These are phyloP conservation scores for Coniferiporia sulphurascens DNA, from an alignment of 1,284 basidiomycete species.

Conservation along the genomic window DNA sequence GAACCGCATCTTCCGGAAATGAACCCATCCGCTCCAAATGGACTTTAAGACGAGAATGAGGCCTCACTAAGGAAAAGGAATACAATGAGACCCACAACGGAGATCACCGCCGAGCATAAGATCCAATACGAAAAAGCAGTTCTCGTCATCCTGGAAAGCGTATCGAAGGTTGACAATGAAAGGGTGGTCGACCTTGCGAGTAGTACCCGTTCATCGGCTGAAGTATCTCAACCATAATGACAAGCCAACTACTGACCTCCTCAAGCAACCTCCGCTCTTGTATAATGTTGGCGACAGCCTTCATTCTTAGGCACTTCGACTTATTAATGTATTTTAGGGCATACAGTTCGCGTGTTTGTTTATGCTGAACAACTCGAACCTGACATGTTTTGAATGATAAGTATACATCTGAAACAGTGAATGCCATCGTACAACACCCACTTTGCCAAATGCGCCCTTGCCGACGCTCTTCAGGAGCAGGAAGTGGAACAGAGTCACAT, in stretches of 20 bases:
- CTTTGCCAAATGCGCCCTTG: constrained; percentile 98
- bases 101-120: constrained; percentile 97
- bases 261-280: constrained; percentile 90
- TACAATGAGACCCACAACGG: constrained; percentile 61
- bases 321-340: constrained; percentile 99
- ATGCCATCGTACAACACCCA: constrained; percentile 29
- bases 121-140: constrained; percentile 98
- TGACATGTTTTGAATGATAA: constrained; percentile 29
- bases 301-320: constrained; percentile 95
- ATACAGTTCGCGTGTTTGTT: constrained; percentile 91
- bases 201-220: not conserved
- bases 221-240: not conserved
- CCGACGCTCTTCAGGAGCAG: constrained; percentile 91
- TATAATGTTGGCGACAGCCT: constrained; percentile 94
- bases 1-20: constrained; percentile 80
- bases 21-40: constrained; percentile 87
- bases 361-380: constrained; percentile 98
- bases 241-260: constrained; percentile 53
- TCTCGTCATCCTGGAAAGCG: constrained; percentile 98
- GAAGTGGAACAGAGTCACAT: constrained; percentile 97
- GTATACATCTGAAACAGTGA: not conserved
- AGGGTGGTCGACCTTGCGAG: constrained; percentile 83
- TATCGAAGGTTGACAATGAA: constrained; percentile 97
- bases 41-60: constrained; percentile 45
- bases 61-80: constrained; percentile 23